A percentile compares a stretch with the other conserved stretches of the same genome.
Evolutionary conservation across 331 rosid species (phyloP).

Genomic region (Rhamnella rubrinervis): DNA sequence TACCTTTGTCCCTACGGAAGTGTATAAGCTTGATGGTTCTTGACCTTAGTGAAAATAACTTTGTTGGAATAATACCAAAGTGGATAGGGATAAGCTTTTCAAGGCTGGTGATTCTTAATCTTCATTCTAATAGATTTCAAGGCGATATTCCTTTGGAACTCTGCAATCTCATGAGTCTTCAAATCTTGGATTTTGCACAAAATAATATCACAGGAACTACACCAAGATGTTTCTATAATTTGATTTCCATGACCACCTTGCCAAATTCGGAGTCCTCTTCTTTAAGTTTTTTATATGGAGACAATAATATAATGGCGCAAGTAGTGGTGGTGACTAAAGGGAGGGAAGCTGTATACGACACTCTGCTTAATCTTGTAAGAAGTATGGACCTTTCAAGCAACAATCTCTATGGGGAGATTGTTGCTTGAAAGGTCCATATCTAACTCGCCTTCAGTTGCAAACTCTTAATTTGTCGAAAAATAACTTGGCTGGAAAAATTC

Average conservation of each 20-base stretch:
- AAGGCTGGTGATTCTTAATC: not conserved
- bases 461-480: not conserved
- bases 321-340: not conserved
- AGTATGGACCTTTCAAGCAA: not conserved
- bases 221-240: not conserved
- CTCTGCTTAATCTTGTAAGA: too few species aligned
- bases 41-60: slow-evolving; percentile 5
- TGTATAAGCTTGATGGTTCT: not conserved
- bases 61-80: slow-evolving; percentile 1
- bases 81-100: not conserved
- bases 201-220: too few species aligned
- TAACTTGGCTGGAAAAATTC: not conserved
- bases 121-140: slow-evolving; percentile 2
- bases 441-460: not conserved
- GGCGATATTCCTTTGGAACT: not conserved
- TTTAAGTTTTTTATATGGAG: not conserved
- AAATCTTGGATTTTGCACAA: too few species aligned
- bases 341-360: not conserved
- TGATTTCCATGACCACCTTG: not conserved
- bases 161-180: not conserved
- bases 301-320: not conserved
- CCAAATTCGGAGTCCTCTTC: not conserved
- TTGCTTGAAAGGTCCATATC: too few species aligned
- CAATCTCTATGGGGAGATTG: not conserved
- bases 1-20: not conserved